Evolutionary conservation across 2,329 filamentous ascomycete genomes (phyloP).

Genomic region (Fusarium sp.): DNA sequence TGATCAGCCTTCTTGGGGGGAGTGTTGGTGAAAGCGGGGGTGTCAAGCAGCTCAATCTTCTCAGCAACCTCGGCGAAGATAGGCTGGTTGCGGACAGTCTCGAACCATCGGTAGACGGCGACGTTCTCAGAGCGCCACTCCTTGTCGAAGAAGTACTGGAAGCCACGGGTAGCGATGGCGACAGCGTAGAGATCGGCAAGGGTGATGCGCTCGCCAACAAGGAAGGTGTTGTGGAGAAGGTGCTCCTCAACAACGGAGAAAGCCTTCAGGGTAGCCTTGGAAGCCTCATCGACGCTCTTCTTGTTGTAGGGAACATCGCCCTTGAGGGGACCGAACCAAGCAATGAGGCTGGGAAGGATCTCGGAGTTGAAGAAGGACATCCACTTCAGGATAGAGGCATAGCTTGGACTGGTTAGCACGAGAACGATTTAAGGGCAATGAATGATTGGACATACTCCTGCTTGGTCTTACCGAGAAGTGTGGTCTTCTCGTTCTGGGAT

Average conservation of each 20-base stretch:
- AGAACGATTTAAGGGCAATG: not conserved
- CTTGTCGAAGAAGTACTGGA: slow-evolving; percentile 95
- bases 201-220: slow-evolving; percentile 96
- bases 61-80: slow-evolving; percentile 85
- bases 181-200: slow-evolving; percentile 92
- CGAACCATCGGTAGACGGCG: slow-evolving; percentile 91
- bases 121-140: slow-evolving; percentile 85
- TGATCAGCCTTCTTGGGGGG: slow-evolving; percentile 83
- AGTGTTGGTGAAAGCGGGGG: slow-evolving; percentile 76
- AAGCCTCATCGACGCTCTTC: slow-evolving; percentile 88
- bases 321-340: slow-evolving; percentile 88
- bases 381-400: slow-evolving; percentile 98
- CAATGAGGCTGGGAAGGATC: slow-evolving; percentile 77
- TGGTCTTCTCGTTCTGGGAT: slow-evolving; percentile 99
- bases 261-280: slow-evolving; percentile 75
- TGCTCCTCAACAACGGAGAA: slow-evolving; percentile 84
- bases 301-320: slow-evolving; percentile 94
- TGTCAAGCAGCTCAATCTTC: slow-evolving; percentile 83
- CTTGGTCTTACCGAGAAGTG: slow-evolving; percentile 99
- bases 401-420: slow-evolving; percentile 58
- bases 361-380: slow-evolving; percentile 96
- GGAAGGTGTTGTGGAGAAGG: slow-evolving; percentile 92
- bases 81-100: slow-evolving; percentile 91
- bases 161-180: slow-evolving; percentile 84
- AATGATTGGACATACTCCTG: slow-evolving; percentile 77